phyloP scores from a whole-genome alignment of 305 asterid species.

The Ilex paraguariensis region DNA sequence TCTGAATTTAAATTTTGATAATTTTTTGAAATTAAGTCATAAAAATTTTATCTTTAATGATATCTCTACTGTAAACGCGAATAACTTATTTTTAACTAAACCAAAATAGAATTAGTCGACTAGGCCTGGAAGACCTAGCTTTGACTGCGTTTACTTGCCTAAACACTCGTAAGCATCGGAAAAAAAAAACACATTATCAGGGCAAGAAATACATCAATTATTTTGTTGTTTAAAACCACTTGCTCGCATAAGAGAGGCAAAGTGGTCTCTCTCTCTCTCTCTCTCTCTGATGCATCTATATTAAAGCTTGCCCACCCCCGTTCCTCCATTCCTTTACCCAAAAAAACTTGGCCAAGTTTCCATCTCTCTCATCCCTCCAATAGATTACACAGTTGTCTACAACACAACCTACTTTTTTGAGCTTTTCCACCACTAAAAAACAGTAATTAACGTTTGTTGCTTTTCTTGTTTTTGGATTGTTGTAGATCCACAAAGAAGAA shows the following conservation, averaged over 20 bases:
- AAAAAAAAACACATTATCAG: no score
- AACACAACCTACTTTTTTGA: conserved; percentile 22
- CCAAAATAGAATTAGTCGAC: no score
- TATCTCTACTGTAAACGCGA: no score
- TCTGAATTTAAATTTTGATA: no score
- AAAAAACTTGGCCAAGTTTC: conserved; percentile 1
- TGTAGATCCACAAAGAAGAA: conserved; percentile 19
- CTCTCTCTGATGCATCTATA: conserved; percentile 27
- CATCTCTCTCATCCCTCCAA: conserved; percentile 6
- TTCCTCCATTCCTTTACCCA: conserved; percentile 27
- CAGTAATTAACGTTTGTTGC: conserved; percentile 17
- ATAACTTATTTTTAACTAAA: no score
- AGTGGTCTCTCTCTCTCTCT: conserved; percentile 35
- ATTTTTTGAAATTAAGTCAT: no score
- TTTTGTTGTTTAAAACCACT: conserved; percentile 9
- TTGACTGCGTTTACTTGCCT: no score
- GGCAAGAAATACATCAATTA: no score
- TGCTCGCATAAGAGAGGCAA: conserved; percentile 24
- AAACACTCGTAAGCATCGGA: no score
- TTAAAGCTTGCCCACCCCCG: conserved; percentile 27
- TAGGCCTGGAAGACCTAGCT: no score
- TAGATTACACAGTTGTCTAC: conserved; percentile 1
- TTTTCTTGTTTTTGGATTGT: conserved; percentile 19
- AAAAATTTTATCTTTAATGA: no score
- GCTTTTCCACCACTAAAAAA: conserved; percentile 20